Evolutionary conservation across 2,329 filamentous ascomycete genomes (phyloP).

Genomic region (Xylariales sp.): DNA sequence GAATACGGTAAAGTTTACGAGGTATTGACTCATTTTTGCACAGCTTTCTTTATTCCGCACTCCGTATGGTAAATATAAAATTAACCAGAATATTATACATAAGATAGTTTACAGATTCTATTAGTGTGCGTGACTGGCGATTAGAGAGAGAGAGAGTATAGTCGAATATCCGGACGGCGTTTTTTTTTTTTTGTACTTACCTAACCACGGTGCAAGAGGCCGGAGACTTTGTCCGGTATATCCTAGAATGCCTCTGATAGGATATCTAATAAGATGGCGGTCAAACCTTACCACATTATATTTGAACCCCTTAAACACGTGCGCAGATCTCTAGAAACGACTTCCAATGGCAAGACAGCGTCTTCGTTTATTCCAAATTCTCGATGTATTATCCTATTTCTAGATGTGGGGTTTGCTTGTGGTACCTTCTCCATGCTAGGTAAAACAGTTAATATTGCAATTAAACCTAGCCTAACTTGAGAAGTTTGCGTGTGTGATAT

Average conservation of each 20-base stretch:
- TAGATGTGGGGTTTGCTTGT: background rate
- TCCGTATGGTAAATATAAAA: background rate
- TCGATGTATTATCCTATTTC: background rate
- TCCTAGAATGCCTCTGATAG: background rate
- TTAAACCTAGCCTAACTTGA: background rate
- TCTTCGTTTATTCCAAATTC: background rate
- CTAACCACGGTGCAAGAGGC: background rate
- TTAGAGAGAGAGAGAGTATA: background rate
- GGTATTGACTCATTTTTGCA: background rate
- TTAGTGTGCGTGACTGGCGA: background rate
- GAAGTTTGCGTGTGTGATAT: slow-evolving; percentile 14
- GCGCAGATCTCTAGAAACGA: background rate
- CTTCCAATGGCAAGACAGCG: background rate
- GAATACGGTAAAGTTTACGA: background rate
- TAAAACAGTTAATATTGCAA: background rate
- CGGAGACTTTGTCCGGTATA: too few species aligned
- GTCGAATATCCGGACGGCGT: background rate
- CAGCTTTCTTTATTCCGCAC: background rate
- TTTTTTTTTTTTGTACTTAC: too few species aligned
- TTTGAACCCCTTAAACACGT: background rate
- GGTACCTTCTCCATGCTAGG: background rate
- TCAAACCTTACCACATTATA: background rate
- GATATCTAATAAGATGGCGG: background rate
- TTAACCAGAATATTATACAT: background rate
- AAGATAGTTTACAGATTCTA: background rate